Evolutionary conservation across 352 stramenopile species (phyloP).

Genomic region (Phytopythium vexans): DNA sequence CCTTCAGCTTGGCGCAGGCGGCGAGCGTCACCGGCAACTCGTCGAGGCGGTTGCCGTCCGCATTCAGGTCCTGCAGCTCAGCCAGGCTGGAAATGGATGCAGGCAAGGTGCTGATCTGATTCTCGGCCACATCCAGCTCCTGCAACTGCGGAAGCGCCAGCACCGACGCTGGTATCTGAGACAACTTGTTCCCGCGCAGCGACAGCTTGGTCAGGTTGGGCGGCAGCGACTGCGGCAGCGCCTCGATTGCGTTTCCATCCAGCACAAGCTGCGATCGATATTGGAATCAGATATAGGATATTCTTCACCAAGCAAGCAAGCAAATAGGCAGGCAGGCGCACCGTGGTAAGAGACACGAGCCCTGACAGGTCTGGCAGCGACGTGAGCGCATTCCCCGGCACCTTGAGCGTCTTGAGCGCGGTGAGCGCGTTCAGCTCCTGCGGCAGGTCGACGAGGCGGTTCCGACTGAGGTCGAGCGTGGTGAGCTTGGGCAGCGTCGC

Average conservation of each 20-base stretch:
- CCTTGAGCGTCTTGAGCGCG: conserved; percentile 73
- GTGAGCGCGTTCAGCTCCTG: conserved; percentile 29
- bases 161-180: conserved; percentile 38
- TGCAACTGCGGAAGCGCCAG: conserved; percentile 49
- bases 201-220: conserved; percentile 78
- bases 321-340: conserved; percentile 14
- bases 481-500: conserved; percentile 29
- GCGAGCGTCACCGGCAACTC: conserved; percentile 45
- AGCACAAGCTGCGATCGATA: conserved; percentile 48
- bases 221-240: conserved; percentile 50
- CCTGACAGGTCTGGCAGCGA: conserved; percentile 62
- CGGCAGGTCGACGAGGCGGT: conserved; percentile 57
- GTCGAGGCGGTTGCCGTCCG: conserved; percentile 59
- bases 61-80: conserved; percentile 61
- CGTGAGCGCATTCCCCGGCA: conserved; percentile 52
- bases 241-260: conserved; percentile 65
- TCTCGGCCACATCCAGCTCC: conserved; percentile 70
- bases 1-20: conserved; percentile 62
- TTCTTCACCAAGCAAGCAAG: neutral
- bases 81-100: conserved; percentile 37
- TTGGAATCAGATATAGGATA: neutral
- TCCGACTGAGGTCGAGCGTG: conserved; percentile 70
- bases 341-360: conserved; percentile 65
- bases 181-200: conserved; percentile 58
- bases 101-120: conserved; percentile 42